These are phyloP conservation scores for Verticillium tricorpus DNA, from an alignment of 2,329 filamentous ascomycete species.

Conservation along the genomic window DNA sequence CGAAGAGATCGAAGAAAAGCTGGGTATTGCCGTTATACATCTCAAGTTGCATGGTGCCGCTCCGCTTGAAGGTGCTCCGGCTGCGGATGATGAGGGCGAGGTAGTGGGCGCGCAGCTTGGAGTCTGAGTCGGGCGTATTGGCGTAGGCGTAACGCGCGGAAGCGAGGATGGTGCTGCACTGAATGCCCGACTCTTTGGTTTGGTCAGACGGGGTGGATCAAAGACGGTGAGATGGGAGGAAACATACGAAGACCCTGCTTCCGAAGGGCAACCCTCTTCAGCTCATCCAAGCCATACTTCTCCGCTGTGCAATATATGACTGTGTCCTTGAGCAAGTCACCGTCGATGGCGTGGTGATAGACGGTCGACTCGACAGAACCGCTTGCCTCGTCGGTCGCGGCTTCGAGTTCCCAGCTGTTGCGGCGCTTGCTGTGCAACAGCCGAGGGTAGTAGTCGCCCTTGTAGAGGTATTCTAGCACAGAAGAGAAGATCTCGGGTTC, in stretches of 20 bases:
- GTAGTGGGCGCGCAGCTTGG: conserved; percentile 86
- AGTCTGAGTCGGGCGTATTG: conserved; percentile 84
- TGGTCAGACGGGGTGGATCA: conserved; percentile 3
- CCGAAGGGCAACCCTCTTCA: conserved; percentile 77
- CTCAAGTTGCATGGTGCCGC: conserved; percentile 91
- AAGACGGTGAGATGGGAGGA: neutral
- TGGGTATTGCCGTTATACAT: conserved; percentile 82
- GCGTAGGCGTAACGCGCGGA: conserved; percentile 88
- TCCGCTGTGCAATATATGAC: conserved; percentile 87
- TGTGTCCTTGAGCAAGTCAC: conserved; percentile 78
- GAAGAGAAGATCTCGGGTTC: conserved; percentile 88
- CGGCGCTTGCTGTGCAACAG: conserved; percentile 77
- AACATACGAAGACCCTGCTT: conserved; percentile 79
- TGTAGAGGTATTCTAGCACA: conserved; percentile 87
- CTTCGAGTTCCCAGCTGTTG: conserved; percentile 79
- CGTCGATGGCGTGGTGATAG: conserved; percentile 60
- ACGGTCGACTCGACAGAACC: conserved; percentile 59
- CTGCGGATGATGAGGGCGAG: conserved; percentile 88
- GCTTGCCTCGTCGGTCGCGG: conserved; percentile 40
- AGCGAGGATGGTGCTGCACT: conserved; percentile 77
- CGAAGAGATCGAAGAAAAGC: conserved; percentile 90
- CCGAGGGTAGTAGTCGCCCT: conserved; percentile 86
- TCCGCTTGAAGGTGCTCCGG: conserved; percentile 83
- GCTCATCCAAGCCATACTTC: conserved; percentile 75
- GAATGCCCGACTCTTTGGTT: conserved; percentile 64